Conservation (phyloP, 371 early-diverging fungal species). For the Funneliformis caledonium region DNA sequence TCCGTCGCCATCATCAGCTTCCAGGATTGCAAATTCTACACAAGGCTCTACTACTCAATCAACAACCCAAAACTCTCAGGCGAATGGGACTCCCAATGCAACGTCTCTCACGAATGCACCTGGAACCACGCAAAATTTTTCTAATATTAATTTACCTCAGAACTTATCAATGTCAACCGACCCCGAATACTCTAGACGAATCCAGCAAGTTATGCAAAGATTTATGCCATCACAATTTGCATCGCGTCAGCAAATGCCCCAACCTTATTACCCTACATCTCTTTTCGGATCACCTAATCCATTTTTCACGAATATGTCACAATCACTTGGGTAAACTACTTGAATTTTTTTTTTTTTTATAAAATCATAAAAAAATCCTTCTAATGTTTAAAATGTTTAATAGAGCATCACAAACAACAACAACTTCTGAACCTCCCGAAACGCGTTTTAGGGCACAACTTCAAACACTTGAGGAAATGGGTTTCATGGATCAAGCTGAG, state of each 20-base stretch:
- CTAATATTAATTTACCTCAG: neutral
- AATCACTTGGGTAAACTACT: neutral
- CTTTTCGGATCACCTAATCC: constrained; percentile 34
- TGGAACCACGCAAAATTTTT: neutral
- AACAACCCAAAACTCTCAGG: constrained; percentile 8
- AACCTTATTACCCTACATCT: constrained; percentile 36
- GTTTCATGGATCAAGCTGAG: constrained; percentile 73
- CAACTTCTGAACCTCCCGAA: constrained; percentile 57
- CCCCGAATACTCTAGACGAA: constrained; percentile 22
- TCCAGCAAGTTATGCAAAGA: constrained; percentile 38
- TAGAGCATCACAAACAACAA: constrained; percentile 23
- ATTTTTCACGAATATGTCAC: constrained; percentile 25
- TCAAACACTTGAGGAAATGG: constrained; percentile 81
- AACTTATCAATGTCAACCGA: constrained; percentile 4
- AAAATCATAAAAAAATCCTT: neutral
- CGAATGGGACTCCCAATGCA: neutral
- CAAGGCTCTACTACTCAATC: neutral
- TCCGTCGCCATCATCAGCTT: neutral
- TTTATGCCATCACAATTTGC: constrained; percentile 18
- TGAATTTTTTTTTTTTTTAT: neutral
- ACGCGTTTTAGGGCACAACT: constrained; percentile 73
- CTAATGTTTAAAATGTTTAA: neutral
- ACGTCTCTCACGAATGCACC: constrained; percentile 1
- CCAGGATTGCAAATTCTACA: neutral
- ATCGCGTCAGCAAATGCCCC: constrained; percentile 20